phyloP scores from a whole-genome alignment of 208 protist species.

The Trypanosoma platydactyli region DNA sequence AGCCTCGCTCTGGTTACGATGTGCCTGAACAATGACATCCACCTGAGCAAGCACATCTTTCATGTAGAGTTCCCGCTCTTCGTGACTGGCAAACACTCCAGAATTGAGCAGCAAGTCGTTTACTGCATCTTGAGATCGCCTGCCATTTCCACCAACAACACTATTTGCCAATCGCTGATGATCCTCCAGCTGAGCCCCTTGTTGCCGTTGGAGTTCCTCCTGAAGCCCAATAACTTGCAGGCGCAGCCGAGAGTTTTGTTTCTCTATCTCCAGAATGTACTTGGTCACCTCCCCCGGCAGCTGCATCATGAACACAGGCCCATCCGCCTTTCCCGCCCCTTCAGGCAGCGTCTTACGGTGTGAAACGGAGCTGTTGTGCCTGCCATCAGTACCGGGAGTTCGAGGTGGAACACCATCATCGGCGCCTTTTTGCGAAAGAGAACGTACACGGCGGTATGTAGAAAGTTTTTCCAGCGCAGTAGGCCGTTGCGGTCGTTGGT shows the following conservation, averaged over 20 bases:
- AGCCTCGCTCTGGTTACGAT: constrained; percentile 25
- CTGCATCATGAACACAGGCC: neutral
- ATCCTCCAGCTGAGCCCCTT: neutral
- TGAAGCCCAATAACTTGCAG: constrained; percentile 20
- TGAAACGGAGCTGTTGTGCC: too few relatives aligned
- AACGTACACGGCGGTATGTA: constrained; percentile 18
- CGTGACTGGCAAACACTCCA: constrained; percentile 1
- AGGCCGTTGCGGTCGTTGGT: neutral
- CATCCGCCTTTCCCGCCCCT: neutral
- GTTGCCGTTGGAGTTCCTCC: constrained; percentile 15
- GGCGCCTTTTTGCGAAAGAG: neutral
- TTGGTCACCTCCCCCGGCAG: constrained; percentile 22
- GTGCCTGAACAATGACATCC: constrained; percentile 28
- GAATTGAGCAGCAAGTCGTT: constrained; percentile 1
- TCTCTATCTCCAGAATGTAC: constrained; percentile 27
- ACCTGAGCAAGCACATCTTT: constrained; percentile 30
- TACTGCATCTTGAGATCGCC: neutral
- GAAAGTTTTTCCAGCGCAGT: constrained; percentile 18
- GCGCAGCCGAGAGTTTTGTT: constrained; percentile 27
- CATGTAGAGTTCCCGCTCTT: constrained; percentile 28
- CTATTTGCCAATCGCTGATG: neutral
- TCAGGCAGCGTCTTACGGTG: too few relatives aligned
- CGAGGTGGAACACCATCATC: neutral
- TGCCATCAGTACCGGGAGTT: too few relatives aligned
- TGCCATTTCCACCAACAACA: neutral